Evolutionary conservation across 164 flowering plant species (phyloP), one percentile per base, ranked within the genome.

Genomic region (Cinnamomum chago): DNA sequence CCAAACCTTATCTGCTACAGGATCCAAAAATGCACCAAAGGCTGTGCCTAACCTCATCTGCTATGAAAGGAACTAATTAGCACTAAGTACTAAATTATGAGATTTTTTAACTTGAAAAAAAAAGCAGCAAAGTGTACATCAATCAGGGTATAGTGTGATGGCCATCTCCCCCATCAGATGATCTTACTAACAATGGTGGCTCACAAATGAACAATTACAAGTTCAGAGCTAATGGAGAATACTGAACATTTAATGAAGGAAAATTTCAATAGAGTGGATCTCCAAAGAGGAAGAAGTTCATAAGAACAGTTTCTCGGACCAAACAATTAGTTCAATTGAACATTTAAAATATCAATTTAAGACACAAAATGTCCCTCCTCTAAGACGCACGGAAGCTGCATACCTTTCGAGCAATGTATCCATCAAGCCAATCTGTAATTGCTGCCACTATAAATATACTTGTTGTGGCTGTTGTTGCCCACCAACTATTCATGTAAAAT

Each of bases 21-120:
- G 99, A 84, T 94, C 99, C 83, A 96, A 81, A 83, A 96, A 96
- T 20, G 99, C 99, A 82, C 99, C 99, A 88, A 96, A 96, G 5
- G 89, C 85, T 52, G 97, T 82, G 65, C 90, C 89, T 78, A 84
- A 79, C 67, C 83, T 86, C 99, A 96, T 96, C 99, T 96, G 90
- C 65, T 65, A 79, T 27, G 60, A 64, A 82, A 24, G 62, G 50
- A 58, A 72, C 17, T 66, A 72, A 67, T 72, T 58, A 80, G 58
- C 74, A 27, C 62, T 27, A 51, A 51, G 68, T 15, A 74, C 25
- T 18, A 58, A 18, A 24, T 5, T 28, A 25, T 3, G 23, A 66
- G 11, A 27, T 5, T 17, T 51, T 5, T 22, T 30, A 25, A 3
- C 35, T 17, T 60, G 3, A 35, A 40, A 40, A 40, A 40, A 50